A percentile compares a stretch with the other conserved stretches of the same genome.
phyloP scores from a whole-genome alignment of 768 basidiomycete genomes.

The Termitomyces sp. region DNA sequence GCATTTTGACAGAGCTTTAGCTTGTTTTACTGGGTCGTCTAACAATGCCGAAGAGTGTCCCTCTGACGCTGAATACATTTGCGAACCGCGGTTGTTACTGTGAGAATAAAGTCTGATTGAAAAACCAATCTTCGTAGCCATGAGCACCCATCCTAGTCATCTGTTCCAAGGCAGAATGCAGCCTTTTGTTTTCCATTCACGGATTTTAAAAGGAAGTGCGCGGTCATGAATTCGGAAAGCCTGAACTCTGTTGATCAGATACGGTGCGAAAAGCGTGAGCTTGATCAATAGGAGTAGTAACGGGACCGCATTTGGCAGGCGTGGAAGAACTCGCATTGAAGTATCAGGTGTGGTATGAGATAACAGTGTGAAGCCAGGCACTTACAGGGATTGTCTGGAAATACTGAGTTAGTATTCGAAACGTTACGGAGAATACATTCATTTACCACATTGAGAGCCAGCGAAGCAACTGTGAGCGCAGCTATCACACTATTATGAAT shows the following conservation, averaged over 20 bases:
- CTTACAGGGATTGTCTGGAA: background rate
- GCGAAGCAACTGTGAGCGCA: background rate
- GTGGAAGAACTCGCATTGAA: background rate
- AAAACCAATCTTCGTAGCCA: background rate
- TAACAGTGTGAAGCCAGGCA: background rate
- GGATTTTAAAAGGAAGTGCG: background rate
- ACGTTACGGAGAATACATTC: background rate
- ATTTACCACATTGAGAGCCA: background rate
- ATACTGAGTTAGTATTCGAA: background rate
- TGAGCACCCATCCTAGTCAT: background rate
- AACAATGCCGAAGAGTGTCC: background rate
- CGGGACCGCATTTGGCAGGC: background rate
- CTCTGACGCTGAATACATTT: background rate
- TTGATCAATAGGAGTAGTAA: background rate
- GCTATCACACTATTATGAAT: background rate
- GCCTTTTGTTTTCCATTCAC: background rate
- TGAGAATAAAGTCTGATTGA: background rate
- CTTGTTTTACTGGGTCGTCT: background rate
- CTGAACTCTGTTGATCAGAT: background rate
- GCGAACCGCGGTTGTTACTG: background rate
- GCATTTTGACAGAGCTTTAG: background rate
- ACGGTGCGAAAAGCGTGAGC: background rate
- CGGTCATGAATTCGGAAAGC: constrained; percentile 1
- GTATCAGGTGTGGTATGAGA: background rate
- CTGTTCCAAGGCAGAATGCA: background rate